These are phyloP conservation scores for Talaromyces rugulosus DNA, from an alignment of 2,329 filamentous ascomycete species.

Conservation along the genomic window DNA sequence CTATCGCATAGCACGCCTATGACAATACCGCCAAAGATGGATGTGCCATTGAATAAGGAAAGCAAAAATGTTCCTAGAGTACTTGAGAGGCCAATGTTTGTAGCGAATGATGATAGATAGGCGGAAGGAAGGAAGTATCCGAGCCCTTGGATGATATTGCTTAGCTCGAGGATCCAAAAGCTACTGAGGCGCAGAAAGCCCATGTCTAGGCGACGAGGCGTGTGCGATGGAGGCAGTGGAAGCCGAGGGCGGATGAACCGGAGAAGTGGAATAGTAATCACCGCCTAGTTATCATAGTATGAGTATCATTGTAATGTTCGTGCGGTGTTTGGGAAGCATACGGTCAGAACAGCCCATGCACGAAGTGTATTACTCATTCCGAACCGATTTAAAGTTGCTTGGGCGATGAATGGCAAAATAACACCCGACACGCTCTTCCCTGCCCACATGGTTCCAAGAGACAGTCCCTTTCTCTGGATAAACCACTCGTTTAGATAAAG, in stretches of 20 bases:
- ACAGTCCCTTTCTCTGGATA: constrained; percentile 44
- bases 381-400: neutral
- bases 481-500: constrained; percentile 51
- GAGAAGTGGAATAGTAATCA: constrained; percentile 28
- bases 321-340: neutral
- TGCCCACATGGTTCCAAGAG: constrained; percentile 47
- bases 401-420: constrained; percentile 2
- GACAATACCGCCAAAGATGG: constrained; percentile 29
- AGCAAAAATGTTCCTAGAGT: constrained; percentile 26
- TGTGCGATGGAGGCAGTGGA: constrained; percentile 17
- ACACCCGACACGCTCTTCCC: constrained; percentile 26
- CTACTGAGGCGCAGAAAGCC: constrained; percentile 32
- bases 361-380: constrained; percentile 40
- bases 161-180: constrained; percentile 45
- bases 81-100: constrained; percentile 20
- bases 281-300: constrained; percentile 19
- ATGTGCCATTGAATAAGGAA: constrained; percentile 27
- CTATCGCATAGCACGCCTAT: constrained; percentile 28
- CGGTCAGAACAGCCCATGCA: constrained; percentile 33
- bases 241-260: constrained; percentile 38
- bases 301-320: neutral
- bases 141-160: constrained; percentile 35
- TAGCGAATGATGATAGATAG: constrained; percentile 36
- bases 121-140: constrained; percentile 36
- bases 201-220: constrained; percentile 18